phyloP scores from a whole-genome alignment of 2,329 filamentous ascomycete species.

The Diatrype stigma region DNA sequence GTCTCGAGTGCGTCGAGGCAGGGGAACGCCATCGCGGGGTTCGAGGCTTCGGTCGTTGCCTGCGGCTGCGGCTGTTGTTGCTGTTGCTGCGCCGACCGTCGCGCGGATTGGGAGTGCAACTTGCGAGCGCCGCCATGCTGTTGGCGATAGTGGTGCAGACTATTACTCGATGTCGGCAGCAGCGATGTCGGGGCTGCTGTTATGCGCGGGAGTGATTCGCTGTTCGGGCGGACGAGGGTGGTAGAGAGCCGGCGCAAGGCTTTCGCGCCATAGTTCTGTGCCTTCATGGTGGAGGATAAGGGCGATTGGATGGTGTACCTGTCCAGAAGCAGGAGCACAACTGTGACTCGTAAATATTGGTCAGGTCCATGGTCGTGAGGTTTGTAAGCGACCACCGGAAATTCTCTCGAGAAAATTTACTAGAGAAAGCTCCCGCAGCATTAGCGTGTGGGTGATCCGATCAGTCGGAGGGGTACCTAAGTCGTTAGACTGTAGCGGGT shows the following conservation, averaged over 20 bases:
- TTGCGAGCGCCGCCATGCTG: slow-evolving; percentile 11
- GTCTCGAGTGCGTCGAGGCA: slow-evolving; percentile 82
- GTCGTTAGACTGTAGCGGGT: background rate
- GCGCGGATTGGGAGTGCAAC: slow-evolving; percentile 22
- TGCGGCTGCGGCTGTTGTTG: too few relatives aligned
- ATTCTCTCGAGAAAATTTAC: background rate
- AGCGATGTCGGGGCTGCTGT: background rate
- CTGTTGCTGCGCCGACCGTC: slow-evolving; percentile 15
- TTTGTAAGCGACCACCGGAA: background rate
- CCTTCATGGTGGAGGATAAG: slow-evolving; percentile 16
- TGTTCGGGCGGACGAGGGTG: slow-evolving; percentile 7
- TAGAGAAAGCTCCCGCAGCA: background rate
- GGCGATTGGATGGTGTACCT: background rate
- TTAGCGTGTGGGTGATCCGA: background rate
- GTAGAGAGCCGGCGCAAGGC: slow-evolving; percentile 21
- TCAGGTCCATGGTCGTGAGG: background rate
- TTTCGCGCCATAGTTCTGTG: slow-evolving; percentile 13
- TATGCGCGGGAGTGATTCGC: background rate
- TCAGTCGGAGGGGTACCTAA: background rate
- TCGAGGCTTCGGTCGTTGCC: slow-evolving; percentile 50
- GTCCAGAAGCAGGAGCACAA: background rate
- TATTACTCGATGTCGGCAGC: background rate
- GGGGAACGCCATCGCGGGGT: slow-evolving; percentile 83
- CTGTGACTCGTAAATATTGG: background rate
- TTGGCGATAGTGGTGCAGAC: background rate